Evolutionary conservation across 306 rosid species (phyloP).

Genomic region (Cicer pinnatifidum): DNA sequence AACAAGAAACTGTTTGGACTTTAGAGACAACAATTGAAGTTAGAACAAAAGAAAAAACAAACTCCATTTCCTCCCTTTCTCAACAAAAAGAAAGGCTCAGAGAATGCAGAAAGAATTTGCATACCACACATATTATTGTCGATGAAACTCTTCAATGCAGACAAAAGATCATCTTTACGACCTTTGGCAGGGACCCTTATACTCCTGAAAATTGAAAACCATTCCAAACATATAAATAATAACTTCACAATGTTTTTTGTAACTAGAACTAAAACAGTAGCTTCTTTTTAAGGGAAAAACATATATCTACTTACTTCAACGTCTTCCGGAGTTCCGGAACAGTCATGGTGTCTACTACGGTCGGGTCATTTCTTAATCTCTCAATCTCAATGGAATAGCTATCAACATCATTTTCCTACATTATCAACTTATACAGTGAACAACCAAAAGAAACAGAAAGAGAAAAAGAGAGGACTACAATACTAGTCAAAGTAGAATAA

Average conservation of each 20-base stretch:
- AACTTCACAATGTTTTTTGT: neutral
- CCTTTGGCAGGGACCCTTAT: constrained; percentile 77
- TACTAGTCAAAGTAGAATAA: constrained; percentile 20
- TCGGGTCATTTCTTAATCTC: constrained; percentile 63
- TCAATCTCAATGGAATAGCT: constrained; percentile 59
- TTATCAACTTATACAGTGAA: constrained; percentile 39
- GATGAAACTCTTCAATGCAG: constrained; percentile 55
- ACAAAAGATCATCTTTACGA: constrained; percentile 73
- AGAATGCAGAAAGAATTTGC: constrained; percentile 26
- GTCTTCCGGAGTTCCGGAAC: constrained; percentile 74
- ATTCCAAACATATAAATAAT: constrained; percentile 22
- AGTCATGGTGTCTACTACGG: constrained; percentile 70
- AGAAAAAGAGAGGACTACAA: neutral
- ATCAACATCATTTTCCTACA: constrained; percentile 55
- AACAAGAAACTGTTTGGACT: constrained; percentile 6
- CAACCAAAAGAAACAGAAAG: neutral
- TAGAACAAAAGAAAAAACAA: neutral
- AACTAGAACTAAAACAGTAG: constrained; percentile 19
- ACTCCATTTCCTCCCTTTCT: constrained; percentile 2
- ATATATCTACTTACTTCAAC: constrained; percentile 58
- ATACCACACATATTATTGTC: constrained; percentile 64
- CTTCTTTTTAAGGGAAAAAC: constrained; percentile 7
- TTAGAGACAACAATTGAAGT: neutral
- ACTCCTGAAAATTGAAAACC: constrained; percentile 64
- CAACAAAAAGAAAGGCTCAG: constrained; percentile 1